Evolutionary conservation across 805 yeast genomes (phyloP), one percentile per base, ranked within the genome.

Genomic region (Priceomyces carsonii): DNA sequence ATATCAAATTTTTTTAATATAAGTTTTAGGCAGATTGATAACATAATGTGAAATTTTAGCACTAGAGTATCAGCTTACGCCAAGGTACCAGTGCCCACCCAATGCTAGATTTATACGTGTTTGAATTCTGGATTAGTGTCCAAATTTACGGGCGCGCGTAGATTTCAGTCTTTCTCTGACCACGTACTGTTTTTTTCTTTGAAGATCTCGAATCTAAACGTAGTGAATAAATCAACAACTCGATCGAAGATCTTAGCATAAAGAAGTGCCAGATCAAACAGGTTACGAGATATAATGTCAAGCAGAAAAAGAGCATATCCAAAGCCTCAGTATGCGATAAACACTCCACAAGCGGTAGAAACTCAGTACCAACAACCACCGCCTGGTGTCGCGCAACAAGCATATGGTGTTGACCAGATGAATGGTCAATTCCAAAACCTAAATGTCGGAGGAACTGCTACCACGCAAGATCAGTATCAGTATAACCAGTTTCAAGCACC

Each of bases 261-360:
- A 21, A 23, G 5, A 23, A 23, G 14, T 5, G 14, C 26, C 26
- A 6, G 14, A 12, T 23, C 5, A 23, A 23, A 21, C 9, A 10
- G 24, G 9, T 10, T 25, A 9, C 8, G 8, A 12, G 12, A 22
- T 17, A 41, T 33, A 38, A 64, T 64, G 70, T 62, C 69, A 32
- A 47, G 59, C 38, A 64, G 63, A 56, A 66, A 73, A 64, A 68
- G 74, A 63, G 71, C 71, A 26, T 67, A 67, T 47, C 74, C 74
- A 48, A 66, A 63, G 44, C 74, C 74, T 12, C 74, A 66, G 46
- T 68, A 68, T 49, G 59, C 66, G 29, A 46, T 63, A 13, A 57
- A 57, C 18, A 50, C 51, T 25, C 47, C 55, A 12, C 43, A 43
- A 15, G 47, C 50, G n/a, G 45, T 36, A 12, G 35, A 44, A 40